A percentile compares a stretch with the other conserved stretches of the same genome.
phyloP scores from a whole-genome alignment of 2,329 filamentous ascomycete genomes.

The Microdochium nivale region DNA sequence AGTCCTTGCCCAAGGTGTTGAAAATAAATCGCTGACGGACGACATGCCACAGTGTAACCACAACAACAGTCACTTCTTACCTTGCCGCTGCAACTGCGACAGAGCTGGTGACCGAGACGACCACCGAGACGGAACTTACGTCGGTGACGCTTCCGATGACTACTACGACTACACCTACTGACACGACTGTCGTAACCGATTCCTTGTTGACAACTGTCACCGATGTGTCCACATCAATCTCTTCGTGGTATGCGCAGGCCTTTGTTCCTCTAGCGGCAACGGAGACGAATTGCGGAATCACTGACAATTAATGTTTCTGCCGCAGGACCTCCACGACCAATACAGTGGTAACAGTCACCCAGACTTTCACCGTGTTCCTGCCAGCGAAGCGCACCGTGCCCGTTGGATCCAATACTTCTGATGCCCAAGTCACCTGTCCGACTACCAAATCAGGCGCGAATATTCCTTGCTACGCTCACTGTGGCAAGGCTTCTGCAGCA shows the following conservation, averaged over 20 bases:
- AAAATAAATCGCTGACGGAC: not conserved
- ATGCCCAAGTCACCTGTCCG: not conserved
- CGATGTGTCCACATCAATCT: no score
- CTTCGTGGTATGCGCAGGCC: no score
- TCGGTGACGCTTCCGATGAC: not conserved
- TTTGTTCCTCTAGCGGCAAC: no score
- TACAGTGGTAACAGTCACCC: no score
- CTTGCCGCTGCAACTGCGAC: not conserved
- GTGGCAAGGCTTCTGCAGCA: not conserved
- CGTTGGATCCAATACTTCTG: not conserved
- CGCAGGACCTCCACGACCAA: no score
- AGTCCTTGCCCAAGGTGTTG: not conserved
- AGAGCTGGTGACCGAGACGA: not conserved
- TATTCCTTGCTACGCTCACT: not conserved
- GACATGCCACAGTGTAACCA: not conserved
- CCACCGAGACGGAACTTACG: not conserved
- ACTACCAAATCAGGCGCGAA: not conserved
- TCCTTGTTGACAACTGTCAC: no score
- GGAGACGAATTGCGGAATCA: no score
- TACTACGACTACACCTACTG: not conserved
- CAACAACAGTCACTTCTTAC: not conserved
- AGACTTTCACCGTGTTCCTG: not conserved
- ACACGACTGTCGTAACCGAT: not conserved
- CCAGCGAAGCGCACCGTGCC: not conserved
- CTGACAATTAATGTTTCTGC: no score